Conservation (phyloP, 2,329 filamentous ascomycete genomes). For the Lachnellula cervina region DNA sequence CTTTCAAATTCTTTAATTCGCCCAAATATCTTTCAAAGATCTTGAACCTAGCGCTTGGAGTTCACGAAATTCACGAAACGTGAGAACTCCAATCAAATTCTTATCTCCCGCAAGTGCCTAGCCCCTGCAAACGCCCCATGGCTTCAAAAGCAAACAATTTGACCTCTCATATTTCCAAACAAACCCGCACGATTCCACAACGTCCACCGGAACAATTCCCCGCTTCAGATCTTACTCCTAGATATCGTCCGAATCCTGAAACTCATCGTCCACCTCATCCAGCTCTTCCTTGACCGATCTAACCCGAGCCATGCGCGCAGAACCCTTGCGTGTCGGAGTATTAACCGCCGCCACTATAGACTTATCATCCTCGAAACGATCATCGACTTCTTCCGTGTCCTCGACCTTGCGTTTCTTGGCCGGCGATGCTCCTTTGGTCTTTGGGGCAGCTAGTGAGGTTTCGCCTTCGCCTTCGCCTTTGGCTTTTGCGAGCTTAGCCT, state of each 20-base stretch:
- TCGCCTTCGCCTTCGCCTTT: background rate
- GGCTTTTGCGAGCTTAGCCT: background rate
- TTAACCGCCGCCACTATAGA: no score
- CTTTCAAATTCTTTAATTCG: background rate
- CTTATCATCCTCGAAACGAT: background rate
- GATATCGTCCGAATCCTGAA: background rate
- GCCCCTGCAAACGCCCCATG: no score
- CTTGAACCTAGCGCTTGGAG: background rate
- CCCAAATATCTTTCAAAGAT: background rate
- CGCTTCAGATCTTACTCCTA: no score
- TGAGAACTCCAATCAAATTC: no score
- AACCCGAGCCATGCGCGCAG: background rate
- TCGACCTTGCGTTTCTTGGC: background rate
- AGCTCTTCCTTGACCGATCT: background rate
- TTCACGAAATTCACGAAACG: no score
- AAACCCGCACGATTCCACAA: background rate
- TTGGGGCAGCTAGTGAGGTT: background rate
- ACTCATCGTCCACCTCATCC: background rate
- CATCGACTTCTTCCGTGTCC: background rate
- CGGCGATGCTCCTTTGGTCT: background rate
- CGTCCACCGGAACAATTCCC: background rate
- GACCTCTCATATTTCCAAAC: no score
- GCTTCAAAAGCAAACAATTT: no score
- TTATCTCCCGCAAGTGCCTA: no score
- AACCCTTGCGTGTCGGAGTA: background rate